phyloP scores from a whole-genome alignment of 2,329 filamentous ascomycete genomes.

The Pyrenophora teres region DNA sequence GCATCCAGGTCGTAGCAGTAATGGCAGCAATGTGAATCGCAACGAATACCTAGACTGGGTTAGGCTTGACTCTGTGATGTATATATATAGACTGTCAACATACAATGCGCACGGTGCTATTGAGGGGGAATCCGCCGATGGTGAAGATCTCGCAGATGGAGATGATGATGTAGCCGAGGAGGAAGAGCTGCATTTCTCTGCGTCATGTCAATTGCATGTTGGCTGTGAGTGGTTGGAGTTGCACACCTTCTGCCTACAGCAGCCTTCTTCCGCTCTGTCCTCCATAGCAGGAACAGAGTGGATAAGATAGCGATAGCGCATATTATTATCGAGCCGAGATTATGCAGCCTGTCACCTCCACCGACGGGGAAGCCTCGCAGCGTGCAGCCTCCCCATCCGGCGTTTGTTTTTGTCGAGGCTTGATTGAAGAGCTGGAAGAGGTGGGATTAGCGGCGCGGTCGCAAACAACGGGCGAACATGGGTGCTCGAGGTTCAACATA shows the following conservation, averaged over 20 bases:
- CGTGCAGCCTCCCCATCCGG: conserved; percentile 70
- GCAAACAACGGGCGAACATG: conserved; percentile 16
- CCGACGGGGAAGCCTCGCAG: conserved; percentile 76
- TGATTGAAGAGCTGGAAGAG: conserved; percentile 65
- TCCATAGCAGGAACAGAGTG: conserved; percentile 70
- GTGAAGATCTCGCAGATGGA: conserved; percentile 97
- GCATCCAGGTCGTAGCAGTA: conserved; percentile 83
- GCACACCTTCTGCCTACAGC: conserved; percentile 87
- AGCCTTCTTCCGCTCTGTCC: conserved; percentile 87
- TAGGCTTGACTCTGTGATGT: background rate
- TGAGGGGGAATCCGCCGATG: conserved; percentile 83
- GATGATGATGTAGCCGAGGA: conserved; percentile 82
- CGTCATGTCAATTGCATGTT: conserved; percentile 26
- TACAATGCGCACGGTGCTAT: conserved; percentile 72
- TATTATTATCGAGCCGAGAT: conserved; percentile 91
- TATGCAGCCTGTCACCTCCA: conserved; percentile 70
- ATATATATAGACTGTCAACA: conserved; percentile 38
- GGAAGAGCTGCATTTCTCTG: conserved; percentile 96
- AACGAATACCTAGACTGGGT: conserved; percentile 70
- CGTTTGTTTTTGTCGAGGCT: conserved; percentile 62
- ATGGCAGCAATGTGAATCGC: conserved; percentile 91
- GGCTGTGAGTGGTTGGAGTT: background rate
- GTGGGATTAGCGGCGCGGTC: conserved; percentile 34
- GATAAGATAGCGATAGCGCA: conserved; percentile 75
- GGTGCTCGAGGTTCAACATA: conserved; percentile 37